Percentiles rank a stretch among this genome's conserved stretches.
Conservation (phyloP, 2,329 filamentous ascomycete genomes). For the Claviceps sp. region DNA sequence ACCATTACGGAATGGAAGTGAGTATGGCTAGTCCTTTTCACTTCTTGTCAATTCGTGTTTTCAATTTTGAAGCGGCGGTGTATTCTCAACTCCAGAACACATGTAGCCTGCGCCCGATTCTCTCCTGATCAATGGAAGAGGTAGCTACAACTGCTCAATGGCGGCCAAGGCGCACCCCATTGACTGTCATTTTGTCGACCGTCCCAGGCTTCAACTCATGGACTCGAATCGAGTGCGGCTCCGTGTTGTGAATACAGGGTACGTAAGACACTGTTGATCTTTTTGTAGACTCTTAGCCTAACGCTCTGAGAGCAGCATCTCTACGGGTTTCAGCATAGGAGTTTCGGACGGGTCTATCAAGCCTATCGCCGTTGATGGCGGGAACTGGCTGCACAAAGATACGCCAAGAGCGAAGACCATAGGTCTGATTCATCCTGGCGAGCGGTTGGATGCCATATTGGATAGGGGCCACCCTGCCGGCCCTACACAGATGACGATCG, state of each 20-base stretch:
- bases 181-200: constrained; percentile 5
- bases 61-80: constrained; percentile 11
- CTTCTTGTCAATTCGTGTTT: background rate
- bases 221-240: constrained; percentile 7
- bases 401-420: constrained; percentile 7
- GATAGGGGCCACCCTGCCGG: background rate
- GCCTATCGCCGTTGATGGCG: constrained; percentile 11
- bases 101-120: constrained; percentile 27
- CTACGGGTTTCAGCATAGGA: constrained; percentile 4
- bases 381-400: constrained; percentile 2
- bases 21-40: background rate
- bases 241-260: constrained; percentile 10
- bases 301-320: background rate
- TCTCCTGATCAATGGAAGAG: constrained; percentile 24
- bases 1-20: constrained; percentile 9
- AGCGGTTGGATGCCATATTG: constrained; percentile 10
- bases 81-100: constrained; percentile 10
- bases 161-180: constrained; percentile 8
- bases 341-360: constrained; percentile 5
- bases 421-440: constrained; percentile 11
- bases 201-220: constrained; percentile 5
- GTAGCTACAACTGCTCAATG: constrained; percentile 11
- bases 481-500: constrained; percentile 1
- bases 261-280: background rate
- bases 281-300: background rate